Evolutionary conservation across 108 stramenopile genomes (phyloP), one percentile per base, ranked within the genome.

Genomic region (Pinguiococcus pyrenoidosus): DNA sequence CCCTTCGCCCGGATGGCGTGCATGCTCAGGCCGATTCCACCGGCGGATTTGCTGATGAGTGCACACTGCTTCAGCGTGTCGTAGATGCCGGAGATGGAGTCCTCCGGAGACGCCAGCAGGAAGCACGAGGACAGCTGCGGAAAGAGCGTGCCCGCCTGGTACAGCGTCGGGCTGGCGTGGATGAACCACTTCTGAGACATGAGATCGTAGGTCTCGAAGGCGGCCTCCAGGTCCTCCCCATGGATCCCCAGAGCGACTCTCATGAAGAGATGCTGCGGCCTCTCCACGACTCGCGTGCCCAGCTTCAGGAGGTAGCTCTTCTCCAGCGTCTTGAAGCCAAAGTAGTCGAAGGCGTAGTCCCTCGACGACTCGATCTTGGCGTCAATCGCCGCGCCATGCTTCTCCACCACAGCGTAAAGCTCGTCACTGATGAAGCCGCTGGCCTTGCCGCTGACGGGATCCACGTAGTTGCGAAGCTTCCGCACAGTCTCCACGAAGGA

Each of bases 251-350:
- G 60, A 5, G 94, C 68, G 14, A 96, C 92, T 27, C 97, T 85
- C 97, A 99, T 96, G 49, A 89, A 59, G 88, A 99, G 85, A 69
- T 86, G 76, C 76, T 98, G 96, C 2, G 96, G 97, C 7, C 97
- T 81, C 64, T 99, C 96, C 34, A 82, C 79, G 57, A 99, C 89
- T 54, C 68, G 62, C 16, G 87, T 89, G 59, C 92, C 49, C 28
- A 93, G 43, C 57, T 84, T 84, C 37, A 98, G 69, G 17, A 98
- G 68, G 68, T 99, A 99, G n/a, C 77, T 66, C 51, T 92, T 82
- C 63, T 95, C 89, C 35, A 96, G 75, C n/a, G 94, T 96, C 75
- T 99, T 99, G 83, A 99, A 99, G 20, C 95, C 98, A 66, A 99
- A 99, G 71, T 87, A 99, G 62, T 96, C 95, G 57, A 71, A 73